Evolutionary conservation across 371 early-diverging fungal genomes (phyloP).

Genomic region (Gilbertella persicaria): DNA sequence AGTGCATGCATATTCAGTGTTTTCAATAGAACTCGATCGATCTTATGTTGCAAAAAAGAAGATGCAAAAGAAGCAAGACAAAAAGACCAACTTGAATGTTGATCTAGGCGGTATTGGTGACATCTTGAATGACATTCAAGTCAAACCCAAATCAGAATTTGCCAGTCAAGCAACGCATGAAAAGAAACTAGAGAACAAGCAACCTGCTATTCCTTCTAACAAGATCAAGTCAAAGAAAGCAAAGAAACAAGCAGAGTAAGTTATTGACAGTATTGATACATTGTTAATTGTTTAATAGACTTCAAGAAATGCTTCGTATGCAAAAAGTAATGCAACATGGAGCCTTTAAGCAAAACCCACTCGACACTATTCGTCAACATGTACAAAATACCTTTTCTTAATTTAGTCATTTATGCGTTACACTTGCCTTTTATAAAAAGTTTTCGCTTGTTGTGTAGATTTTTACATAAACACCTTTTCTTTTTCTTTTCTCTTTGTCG

Average conservation of each 20-base stretch:
- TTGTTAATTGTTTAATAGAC: slow-evolving; percentile 27
- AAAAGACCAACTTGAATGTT: slow-evolving; percentile 33
- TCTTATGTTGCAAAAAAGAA: slow-evolving; percentile 52
- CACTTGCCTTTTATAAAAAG: neutral
- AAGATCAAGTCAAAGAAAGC: slow-evolving; percentile 51
- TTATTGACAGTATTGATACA: neutral
- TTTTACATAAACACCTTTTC: neutral
- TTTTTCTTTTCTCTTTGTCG: neutral
- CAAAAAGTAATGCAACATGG: slow-evolving; percentile 69
- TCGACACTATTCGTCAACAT: slow-evolving; percentile 70
- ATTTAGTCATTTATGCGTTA: slow-evolving; percentile 16
- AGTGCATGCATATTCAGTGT: neutral
- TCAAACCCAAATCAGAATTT: slow-evolving; percentile 23
- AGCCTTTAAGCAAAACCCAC: slow-evolving; percentile 69
- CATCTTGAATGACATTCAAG: slow-evolving; percentile 43
- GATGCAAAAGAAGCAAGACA: slow-evolving; percentile 43
- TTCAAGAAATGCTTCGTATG: slow-evolving; percentile 69
- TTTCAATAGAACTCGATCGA: slow-evolving; percentile 49
- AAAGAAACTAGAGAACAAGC: slow-evolving; percentile 8
- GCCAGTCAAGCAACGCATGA: slow-evolving; percentile 21
- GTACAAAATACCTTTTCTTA: slow-evolving; percentile 64
- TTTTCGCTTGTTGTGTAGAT: neutral
- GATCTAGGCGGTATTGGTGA: slow-evolving; percentile 45
- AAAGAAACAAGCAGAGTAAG: slow-evolving; percentile 58
- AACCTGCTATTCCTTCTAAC: slow-evolving; percentile 27